Evolutionary conservation across 2,329 filamentous ascomycete genomes (phyloP).

Genomic region (Monilinia laxa): DNA sequence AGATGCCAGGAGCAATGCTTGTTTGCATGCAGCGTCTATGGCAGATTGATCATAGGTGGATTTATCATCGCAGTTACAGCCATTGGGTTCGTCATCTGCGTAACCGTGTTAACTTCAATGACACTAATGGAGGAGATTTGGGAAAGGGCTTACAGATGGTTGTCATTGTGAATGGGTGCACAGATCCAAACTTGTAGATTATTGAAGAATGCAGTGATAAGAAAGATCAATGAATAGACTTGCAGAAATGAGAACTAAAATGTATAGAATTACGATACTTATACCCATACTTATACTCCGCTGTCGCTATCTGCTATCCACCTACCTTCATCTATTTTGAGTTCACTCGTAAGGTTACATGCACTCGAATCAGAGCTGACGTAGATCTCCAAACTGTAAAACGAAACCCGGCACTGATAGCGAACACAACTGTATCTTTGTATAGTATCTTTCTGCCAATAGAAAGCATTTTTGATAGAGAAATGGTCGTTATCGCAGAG

Average conservation of each 20-base stretch:
- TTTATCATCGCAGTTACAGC: conserved; percentile 33
- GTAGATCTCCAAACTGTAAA: not conserved
- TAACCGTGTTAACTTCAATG: not conserved
- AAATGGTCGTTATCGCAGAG: not conserved
- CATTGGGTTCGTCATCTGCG: conserved; percentile 30
- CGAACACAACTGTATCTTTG: not conserved
- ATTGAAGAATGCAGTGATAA: not conserved
- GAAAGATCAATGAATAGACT: not conserved
- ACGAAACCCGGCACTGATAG: not conserved
- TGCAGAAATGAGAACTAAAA: not conserved
- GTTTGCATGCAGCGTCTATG: conserved; percentile 35
- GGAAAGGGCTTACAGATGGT: conserved; percentile 14
- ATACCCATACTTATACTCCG: not conserved
- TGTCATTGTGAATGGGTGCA: not conserved
- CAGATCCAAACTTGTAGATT: not conserved
- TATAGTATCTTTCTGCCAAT: not conserved
- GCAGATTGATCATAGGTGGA: conserved; percentile 33
- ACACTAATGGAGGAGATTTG: not conserved
- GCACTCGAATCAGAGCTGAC: not conserved
- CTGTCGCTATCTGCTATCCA: not conserved
- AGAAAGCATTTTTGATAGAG: not conserved
- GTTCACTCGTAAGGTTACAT: not conserved
- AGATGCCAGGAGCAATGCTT: conserved; percentile 35
- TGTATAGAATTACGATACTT: not conserved
- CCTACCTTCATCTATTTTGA: not conserved